phyloP scores from a whole-genome alignment of 106 monocot species.

The Apostasia ramifera region DNA sequence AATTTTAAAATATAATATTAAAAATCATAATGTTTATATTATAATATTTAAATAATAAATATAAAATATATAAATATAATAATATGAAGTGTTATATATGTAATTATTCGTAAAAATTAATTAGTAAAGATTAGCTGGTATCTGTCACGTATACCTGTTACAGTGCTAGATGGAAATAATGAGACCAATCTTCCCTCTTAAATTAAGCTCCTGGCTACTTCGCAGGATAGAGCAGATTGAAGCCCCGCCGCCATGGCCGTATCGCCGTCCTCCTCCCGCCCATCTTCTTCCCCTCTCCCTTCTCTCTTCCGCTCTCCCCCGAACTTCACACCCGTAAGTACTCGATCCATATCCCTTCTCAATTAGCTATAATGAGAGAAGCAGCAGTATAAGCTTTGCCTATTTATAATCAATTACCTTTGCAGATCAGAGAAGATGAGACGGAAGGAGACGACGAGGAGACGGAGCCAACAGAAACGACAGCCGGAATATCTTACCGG shows the following conservation, averaged over 20 bases:
- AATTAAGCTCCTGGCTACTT: background rate
- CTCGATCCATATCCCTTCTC: background rate
- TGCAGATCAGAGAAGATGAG: background rate
- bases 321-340: conserved; percentile 22
- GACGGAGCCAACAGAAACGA: background rate
- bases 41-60: too few relatives aligned
- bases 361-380: background rate
- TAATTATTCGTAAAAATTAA: background rate
- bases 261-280: conserved; percentile 10
- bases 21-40: too few relatives aligned
- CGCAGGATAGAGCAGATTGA: background rate
- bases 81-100: too few relatives aligned
- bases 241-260: background rate
- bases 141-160: background rate
- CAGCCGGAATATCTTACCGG: background rate
- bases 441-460: conserved; percentile 4
- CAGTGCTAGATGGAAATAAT: background rate
- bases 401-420: background rate
- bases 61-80: too few relatives aligned
- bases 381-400: too few relatives aligned
- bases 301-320: conserved; percentile 4
- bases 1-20: too few relatives aligned
- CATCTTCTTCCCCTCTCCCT: conserved; percentile 8
- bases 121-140: background rate
- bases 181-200: background rate